Base-by-base conservation (phyloP, 768 basidiomycete species). In the Collybia sordida region DNA sequence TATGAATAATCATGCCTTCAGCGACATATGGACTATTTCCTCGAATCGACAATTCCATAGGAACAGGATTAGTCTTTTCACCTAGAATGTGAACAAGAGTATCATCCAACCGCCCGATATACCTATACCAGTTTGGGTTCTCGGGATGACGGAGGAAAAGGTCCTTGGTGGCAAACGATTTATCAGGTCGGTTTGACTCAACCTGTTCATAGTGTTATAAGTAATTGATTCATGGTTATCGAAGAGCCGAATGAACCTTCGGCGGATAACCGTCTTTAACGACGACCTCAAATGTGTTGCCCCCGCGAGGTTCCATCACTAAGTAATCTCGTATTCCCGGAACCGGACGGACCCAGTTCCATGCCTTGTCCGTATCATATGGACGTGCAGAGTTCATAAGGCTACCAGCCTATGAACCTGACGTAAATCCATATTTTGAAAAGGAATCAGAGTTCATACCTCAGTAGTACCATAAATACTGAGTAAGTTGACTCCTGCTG, bases 11-110 rank as follows among this genome's bases (percentile, higher is more conserved):
- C 52, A 6, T n/a, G 55, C 61, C 61, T 46, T 83, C 81, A 0
- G 67, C 62, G 15, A 81, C 69, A 44, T 71, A 70, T 1, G 77
- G 72, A 15, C 70, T 72, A 49, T 73, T 72, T 11, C 79, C 78
- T 17, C 76, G 75, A 47, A 82, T 72, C 17, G 69, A 65, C 34
- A 79, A 68, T 54, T 81, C 80, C 46, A 81, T 79, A 0, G 80
- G 78, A 4, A 79, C 74, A 4, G 79, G 79, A 53, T 80, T 80
- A 8, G 78, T 80, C 66, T 82, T 82, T 63, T 82, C 80, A 6
- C 81, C 79, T 1, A 69, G 54, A 7, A 64, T 64, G 50, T 71
- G 63, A 1, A 77, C 72, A 8, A 83, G 67, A 0, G 78, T 81
- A 47, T 84, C 82, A 53, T 83, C 82, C 39, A 80, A 61, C 21